These are phyloP conservation scores for Huntiella decipiens DNA, from an alignment of 2,329 filamentous ascomycete species.

Conservation along the genomic window DNA sequence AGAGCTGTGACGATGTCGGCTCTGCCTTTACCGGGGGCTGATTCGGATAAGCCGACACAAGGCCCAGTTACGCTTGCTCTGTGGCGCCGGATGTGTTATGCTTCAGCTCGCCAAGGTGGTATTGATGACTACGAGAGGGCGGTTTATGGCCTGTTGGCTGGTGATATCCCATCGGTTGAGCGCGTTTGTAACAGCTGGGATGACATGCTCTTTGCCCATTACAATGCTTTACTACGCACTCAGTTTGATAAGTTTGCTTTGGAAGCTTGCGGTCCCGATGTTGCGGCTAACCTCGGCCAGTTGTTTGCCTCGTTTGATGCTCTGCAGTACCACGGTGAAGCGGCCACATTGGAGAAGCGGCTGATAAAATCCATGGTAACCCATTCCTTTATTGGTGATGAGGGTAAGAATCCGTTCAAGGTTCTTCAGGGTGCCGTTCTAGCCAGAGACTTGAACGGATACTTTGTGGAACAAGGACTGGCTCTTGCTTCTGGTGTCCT, in stretches of 20 bases:
- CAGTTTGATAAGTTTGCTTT: conserved; percentile 60
- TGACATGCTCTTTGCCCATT: conserved; percentile 70
- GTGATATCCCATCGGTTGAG: conserved; percentile 61
- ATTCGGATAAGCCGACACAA: conserved; percentile 22
- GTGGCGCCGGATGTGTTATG: conserved; percentile 63
- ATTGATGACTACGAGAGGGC: conserved; percentile 67
- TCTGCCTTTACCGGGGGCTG: conserved; percentile 36
- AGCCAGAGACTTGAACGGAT: conserved; percentile 37
- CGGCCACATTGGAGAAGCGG: conserved; percentile 30
- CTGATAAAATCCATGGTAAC: conserved; percentile 43
- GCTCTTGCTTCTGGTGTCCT: conserved; percentile 20
- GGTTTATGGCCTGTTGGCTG: conserved; percentile 77
- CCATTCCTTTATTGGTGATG: conserved; percentile 33
- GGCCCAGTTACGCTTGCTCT: conserved; percentile 30
- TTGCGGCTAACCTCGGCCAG: conserved; percentile 33
- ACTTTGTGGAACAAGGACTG: conserved; percentile 40
- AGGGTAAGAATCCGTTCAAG: conserved; percentile 49
- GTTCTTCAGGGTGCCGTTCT: conserved; percentile 60
- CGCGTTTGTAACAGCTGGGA: conserved; percentile 65
- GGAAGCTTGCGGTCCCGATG: conserved; percentile 31
- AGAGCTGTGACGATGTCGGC: conserved; percentile 67
- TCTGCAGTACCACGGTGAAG: conserved; percentile 40
- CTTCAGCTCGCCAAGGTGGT: conserved; percentile 47
- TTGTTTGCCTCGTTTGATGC: conserved; percentile 47
- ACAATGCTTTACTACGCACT: conserved; percentile 65